These are phyloP conservation scores for Babjeviella inositovora DNA, from an alignment of 805 yeast species.

Conservation along the genomic window DNA sequence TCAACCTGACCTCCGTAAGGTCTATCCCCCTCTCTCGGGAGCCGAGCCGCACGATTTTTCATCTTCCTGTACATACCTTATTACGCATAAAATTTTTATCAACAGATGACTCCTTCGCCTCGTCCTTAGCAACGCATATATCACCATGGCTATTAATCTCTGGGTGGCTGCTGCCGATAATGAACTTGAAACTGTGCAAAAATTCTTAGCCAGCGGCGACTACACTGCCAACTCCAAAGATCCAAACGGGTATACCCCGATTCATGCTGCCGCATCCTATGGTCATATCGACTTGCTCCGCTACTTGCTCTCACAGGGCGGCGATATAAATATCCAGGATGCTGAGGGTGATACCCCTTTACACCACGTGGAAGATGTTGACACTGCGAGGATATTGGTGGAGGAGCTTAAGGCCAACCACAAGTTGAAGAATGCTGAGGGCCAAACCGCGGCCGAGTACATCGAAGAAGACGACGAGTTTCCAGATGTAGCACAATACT, in stretches of 20 bases:
- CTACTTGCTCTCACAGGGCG: slow-evolving; percentile 41
- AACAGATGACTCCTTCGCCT: too few relatives aligned
- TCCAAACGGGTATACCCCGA: slow-evolving; percentile 89
- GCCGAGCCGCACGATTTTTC: too few relatives aligned
- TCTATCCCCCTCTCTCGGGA: too few relatives aligned
- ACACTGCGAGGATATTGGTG: slow-evolving; percentile 48
- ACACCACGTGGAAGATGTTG: slow-evolving; percentile 70
- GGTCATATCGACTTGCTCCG: slow-evolving; percentile 58
- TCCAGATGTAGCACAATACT: slow-evolving; percentile 59
- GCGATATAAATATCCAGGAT: slow-evolving; percentile 73
- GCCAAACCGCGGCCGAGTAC: slow-evolving; percentile 56
- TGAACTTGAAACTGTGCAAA: slow-evolving; percentile 38
- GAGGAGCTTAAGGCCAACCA: slow-evolving; percentile 57
- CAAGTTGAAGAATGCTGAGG: slow-evolving; percentile 51
- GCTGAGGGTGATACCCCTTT: slow-evolving; percentile 91
- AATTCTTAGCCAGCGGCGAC: slow-evolving; percentile 29
- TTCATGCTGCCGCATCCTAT: slow-evolving; percentile 96
- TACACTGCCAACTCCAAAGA: slow-evolving; percentile 63
- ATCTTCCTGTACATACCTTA: too few relatives aligned
- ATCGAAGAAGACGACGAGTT: slow-evolving; percentile 77
- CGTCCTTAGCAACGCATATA: too few relatives aligned
- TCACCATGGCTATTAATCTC: slow-evolving; percentile 38
- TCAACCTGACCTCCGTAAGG: too few relatives aligned
- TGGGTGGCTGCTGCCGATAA: slow-evolving; percentile 96
- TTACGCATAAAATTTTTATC: too few relatives aligned